Evolutionary conservation across 345 rosid genomes (phyloP).

Genomic region (Trapa bicornis): DNA sequence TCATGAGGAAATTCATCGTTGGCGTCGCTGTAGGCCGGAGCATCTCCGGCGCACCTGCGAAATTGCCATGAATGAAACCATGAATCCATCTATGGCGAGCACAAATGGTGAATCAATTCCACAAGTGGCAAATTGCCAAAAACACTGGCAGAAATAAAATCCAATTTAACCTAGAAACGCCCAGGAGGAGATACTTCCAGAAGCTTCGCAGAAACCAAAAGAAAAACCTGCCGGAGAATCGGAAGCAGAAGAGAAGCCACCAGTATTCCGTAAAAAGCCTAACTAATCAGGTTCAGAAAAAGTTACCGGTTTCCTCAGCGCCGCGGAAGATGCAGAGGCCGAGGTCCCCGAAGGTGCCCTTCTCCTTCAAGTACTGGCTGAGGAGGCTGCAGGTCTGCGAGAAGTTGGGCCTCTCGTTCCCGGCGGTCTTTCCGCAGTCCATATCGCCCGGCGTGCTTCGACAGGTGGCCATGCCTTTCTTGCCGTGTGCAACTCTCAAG

Average conservation of each 20-base stretch:
- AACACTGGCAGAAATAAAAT: too few species aligned
- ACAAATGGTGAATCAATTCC: too few species aligned
- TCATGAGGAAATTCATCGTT: conserved; percentile 53
- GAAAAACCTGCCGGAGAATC: too few species aligned
- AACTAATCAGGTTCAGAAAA: background rate
- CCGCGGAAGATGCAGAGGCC: conserved; percentile 48
- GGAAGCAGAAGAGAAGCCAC: too few species aligned
- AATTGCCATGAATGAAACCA: conserved; percentile 3
- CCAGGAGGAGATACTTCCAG: too few species aligned
- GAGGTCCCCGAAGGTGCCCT: conserved; percentile 70
- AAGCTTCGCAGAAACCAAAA: too few species aligned
- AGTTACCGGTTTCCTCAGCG: conserved; percentile 32
- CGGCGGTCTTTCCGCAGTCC: conserved; percentile 17
- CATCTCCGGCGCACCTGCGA: conserved; percentile 20
- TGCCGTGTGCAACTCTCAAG: background rate
- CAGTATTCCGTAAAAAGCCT: too few species aligned
- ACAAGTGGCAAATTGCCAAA: too few species aligned
- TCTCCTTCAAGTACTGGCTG: conserved; percentile 73
- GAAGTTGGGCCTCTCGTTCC: conserved; percentile 39
- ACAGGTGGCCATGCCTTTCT: background rate
- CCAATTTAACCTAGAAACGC: too few species aligned
- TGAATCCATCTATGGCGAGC: background rate
- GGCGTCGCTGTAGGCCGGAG: conserved; percentile 13
- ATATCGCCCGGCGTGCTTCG: conserved; percentile 12
- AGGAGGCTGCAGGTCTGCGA: conserved; percentile 50